phyloP scores from a whole-genome alignment of 257 asterid species.

The Leonotis leonurus region DNA sequence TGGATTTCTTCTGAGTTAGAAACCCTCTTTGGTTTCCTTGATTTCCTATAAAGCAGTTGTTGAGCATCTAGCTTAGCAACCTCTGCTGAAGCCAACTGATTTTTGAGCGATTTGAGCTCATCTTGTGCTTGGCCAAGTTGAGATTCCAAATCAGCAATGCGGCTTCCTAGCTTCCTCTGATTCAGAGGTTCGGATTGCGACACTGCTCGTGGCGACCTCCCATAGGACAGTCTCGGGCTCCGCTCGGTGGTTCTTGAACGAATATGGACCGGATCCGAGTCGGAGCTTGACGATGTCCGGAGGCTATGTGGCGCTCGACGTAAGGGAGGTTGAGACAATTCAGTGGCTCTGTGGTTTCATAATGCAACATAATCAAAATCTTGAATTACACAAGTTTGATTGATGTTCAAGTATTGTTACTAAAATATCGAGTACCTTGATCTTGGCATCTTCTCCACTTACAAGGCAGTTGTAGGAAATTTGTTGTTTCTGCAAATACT shows the following conservation, averaged over 20 bases:
- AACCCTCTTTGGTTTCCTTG: slow-evolving; percentile 31
- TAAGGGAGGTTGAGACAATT: slow-evolving; percentile 62
- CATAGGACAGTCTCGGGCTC: slow-evolving; percentile 52
- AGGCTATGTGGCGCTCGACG: slow-evolving; percentile 46
- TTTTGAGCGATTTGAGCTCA: slow-evolving; percentile 67
- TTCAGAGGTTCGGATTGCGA: slow-evolving; percentile 42
- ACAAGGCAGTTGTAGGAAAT: too few species aligned
- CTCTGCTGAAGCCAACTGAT: slow-evolving; percentile 59
- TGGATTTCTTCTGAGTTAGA: slow-evolving; percentile 10
- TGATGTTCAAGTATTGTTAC: neutral
- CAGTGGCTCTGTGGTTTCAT: slow-evolving; percentile 35
- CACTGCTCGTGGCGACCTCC: slow-evolving; percentile 56
- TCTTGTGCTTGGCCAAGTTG: slow-evolving; percentile 88
- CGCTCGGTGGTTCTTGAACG: slow-evolving; percentile 46
- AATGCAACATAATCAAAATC: neutral
- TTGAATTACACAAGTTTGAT: neutral
- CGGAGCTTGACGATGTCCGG: slow-evolving; percentile 64
- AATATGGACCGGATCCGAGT: slow-evolving; percentile 51
- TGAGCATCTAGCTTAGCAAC: slow-evolving; percentile 61
- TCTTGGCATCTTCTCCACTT: slow-evolving; percentile 82
- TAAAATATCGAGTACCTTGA: slow-evolving; percentile 47
- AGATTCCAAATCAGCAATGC: slow-evolving; percentile 81
- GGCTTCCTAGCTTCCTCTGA: slow-evolving; percentile 75
- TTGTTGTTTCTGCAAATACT: too few species aligned
- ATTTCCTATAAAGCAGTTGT: slow-evolving; percentile 50